phyloP scores from a whole-genome alignment of 2,329 filamentous ascomycete genomes.

The Botryotinia convoluta region DNA sequence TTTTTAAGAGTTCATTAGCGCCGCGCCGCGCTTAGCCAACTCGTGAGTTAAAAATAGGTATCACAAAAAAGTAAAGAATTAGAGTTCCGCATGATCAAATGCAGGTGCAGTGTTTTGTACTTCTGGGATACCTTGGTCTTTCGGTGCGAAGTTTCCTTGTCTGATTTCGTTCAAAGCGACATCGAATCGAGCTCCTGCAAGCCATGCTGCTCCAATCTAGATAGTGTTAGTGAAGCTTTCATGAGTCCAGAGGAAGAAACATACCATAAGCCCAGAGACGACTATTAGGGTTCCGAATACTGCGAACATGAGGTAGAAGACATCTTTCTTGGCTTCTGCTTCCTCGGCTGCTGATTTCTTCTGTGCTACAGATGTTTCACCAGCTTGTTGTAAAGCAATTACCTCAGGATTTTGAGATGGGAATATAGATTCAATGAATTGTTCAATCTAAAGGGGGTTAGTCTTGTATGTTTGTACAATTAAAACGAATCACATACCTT shows the following conservation, averaged over 20 bases:
- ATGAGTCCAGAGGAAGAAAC: conserved; percentile 24
- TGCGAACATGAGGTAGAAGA: conserved; percentile 62
- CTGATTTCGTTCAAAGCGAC: conserved; percentile 57
- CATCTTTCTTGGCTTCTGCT: conserved; percentile 55
- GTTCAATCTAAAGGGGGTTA: conserved; percentile 58
- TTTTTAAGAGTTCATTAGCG: conserved; percentile 1
- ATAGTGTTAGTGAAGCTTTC: conserved; percentile 25
- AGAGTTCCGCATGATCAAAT: conserved; percentile 35
- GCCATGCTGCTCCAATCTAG: conserved; percentile 74
- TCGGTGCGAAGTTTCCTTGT: conserved; percentile 43
- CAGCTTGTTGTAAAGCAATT: conserved; percentile 41
- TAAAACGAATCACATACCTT: conserved; percentile 55
- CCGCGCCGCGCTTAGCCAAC: not conserved
- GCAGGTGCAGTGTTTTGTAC: conserved; percentile 33
- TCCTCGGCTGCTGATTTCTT: conserved; percentile 48
- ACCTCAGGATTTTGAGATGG: conserved; percentile 74
- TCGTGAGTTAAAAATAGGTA: not conserved
- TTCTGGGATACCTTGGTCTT: conserved; percentile 26
- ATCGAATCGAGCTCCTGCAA: conserved; percentile 81
- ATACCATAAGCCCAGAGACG: conserved; percentile 77
- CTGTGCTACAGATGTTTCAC: conserved; percentile 39
- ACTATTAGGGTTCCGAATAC: conserved; percentile 67
- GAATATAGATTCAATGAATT: conserved; percentile 93
- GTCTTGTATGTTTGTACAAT: conserved; percentile 44
- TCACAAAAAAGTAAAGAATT: conserved; percentile 8